phyloP scores from a whole-genome alignment of 2,329 filamentous ascomycete genomes.

The Phyllosticta paracitricarpa region DNA sequence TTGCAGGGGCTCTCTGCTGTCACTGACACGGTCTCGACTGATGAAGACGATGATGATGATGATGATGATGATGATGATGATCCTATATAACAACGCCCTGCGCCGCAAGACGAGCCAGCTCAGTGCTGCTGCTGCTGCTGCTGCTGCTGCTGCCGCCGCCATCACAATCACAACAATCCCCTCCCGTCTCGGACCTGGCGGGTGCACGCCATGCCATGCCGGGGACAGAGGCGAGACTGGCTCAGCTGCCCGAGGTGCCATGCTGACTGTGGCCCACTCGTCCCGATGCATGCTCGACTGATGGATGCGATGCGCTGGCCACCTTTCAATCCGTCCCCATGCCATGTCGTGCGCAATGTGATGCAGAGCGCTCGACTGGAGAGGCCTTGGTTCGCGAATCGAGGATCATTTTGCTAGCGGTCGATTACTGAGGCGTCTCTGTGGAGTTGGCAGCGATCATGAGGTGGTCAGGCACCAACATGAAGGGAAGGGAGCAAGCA shows the following conservation, averaged over 20 bases:
- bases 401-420: slow-evolving; percentile 3
- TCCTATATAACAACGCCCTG: too few species aligned
- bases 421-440: slow-evolving; percentile 2
- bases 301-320: neutral
- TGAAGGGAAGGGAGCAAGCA: too few species aligned
- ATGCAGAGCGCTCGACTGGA: slow-evolving; percentile 1
- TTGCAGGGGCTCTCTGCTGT: neutral
- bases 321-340: neutral
- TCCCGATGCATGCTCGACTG: slow-evolving; percentile 4
- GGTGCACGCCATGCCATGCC: neutral
- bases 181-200: neutral
- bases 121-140: neutral
- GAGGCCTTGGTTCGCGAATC: slow-evolving; percentile 1
- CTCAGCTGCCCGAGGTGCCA: neutral
- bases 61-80: too few species aligned
- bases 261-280: neutral
- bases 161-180: neutral
- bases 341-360: slow-evolving; percentile 1
- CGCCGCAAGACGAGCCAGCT: too few species aligned
- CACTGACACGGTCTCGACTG: too few species aligned
- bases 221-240: neutral
- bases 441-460: slow-evolving; percentile 6
- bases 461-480: neutral
- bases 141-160: neutral
- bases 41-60: too few species aligned